phyloP scores from a whole-genome alignment of 306 rosid species.

The Quercus alba region DNA sequence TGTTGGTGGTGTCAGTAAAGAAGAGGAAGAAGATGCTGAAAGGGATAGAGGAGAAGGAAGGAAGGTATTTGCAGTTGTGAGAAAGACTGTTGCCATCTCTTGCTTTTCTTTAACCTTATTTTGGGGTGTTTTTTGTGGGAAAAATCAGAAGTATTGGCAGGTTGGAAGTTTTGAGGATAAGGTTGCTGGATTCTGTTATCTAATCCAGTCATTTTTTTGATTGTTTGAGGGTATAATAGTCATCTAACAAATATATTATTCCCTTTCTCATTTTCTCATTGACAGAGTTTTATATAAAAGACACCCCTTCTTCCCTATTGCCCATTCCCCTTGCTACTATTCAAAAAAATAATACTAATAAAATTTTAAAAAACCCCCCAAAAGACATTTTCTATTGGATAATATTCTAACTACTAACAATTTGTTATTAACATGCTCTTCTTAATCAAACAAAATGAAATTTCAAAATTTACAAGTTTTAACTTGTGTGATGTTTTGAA shows the following conservation, averaged over 20 bases:
- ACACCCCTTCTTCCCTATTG: too few species aligned
- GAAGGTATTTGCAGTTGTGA: constrained; percentile 57
- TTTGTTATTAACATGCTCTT: too few species aligned
- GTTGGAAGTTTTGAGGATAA: constrained; percentile 59
- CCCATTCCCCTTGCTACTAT: too few species aligned
- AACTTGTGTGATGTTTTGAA: too few species aligned
- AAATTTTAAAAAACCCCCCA: too few species aligned
- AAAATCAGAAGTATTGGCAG: constrained; percentile 36
- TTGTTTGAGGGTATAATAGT: constrained; percentile 23
- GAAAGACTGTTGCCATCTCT: constrained; percentile 67
- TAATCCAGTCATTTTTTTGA: constrained; percentile 53
- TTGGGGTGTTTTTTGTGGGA: constrained; percentile 26
- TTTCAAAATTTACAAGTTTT: too few species aligned
- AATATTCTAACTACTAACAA: too few species aligned
- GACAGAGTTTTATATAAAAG: too few species aligned
- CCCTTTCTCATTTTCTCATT: not conserved
- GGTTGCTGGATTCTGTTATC: constrained; percentile 66
- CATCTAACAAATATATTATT: not conserved
- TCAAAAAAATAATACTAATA: too few species aligned
- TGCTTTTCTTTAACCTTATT: not conserved
- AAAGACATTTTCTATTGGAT: too few species aligned
- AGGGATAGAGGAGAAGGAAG: constrained; percentile 31
- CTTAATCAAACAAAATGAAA: too few species aligned
- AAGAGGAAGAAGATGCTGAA: constrained; percentile 30
- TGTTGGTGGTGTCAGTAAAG: constrained; percentile 23